Conservation (phyloP, 2,329 filamentous ascomycete genomes). For the Lachnellula occidentalis region DNA sequence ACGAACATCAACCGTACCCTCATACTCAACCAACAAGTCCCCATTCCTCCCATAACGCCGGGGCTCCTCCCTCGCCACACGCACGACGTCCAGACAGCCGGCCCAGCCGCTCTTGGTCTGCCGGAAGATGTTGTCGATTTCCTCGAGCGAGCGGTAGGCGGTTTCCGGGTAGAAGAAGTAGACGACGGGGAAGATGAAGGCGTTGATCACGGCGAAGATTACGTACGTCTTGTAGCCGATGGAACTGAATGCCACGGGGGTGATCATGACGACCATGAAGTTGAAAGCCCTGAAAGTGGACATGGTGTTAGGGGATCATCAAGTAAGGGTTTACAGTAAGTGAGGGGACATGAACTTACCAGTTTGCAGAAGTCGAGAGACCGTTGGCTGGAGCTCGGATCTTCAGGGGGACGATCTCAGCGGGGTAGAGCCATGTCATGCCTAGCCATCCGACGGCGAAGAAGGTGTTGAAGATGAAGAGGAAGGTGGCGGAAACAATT, state of each 20-base stretch:
- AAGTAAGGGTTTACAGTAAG: background rate
- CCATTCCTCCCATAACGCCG: conserved; percentile 54
- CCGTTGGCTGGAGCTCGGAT: conserved; percentile 54
- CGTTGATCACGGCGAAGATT: conserved; percentile 56
- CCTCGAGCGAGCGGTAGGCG: conserved; percentile 56
- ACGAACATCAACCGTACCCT: conserved; percentile 20
- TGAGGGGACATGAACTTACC: background rate
- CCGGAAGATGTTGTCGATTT: conserved; percentile 61
- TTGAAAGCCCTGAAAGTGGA: conserved; percentile 44
- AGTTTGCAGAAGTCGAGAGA: conserved; percentile 37
- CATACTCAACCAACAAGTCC: conserved; percentile 41
- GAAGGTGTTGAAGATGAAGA: conserved; percentile 49
- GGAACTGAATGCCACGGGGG: conserved; percentile 35
- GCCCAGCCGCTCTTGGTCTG: conserved; percentile 37
- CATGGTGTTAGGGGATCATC: background rate
- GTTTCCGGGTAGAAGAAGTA: conserved; percentile 64
- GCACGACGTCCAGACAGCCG: conserved; percentile 39
- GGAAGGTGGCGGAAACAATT: conserved; percentile 26
- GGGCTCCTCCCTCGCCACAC: conserved; percentile 43
- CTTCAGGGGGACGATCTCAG: conserved; percentile 48
- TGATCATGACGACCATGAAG: conserved; percentile 43
- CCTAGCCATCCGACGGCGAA: conserved; percentile 48
- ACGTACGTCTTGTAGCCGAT: conserved; percentile 58
- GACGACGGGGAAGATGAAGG: conserved; percentile 32
- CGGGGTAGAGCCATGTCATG: conserved; percentile 53